These are phyloP conservation scores for Nakazawaea anatomiae DNA, from an alignment of 805 yeast genomes.

Conservation along the genomic window DNA sequence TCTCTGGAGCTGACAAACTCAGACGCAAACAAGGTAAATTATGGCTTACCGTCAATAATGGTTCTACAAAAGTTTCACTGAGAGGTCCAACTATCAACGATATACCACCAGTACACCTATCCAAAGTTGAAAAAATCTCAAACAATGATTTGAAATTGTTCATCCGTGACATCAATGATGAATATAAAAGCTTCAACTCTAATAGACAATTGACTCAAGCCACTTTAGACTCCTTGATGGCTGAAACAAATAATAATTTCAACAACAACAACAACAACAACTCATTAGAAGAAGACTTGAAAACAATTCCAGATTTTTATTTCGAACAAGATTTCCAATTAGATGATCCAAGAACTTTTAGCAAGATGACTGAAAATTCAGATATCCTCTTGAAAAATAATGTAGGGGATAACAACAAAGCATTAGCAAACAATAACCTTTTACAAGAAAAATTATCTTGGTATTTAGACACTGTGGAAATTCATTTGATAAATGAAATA, in stretches of 20 bases:
- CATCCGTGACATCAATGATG: constrained; percentile 33
- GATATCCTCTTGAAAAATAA: constrained; percentile 33
- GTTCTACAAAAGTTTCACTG: constrained; percentile 40
- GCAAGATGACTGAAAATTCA: constrained; percentile 60
- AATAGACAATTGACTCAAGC: constrained; percentile 37
- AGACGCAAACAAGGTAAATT: constrained; percentile 17
- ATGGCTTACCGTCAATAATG: constrained; percentile 21
- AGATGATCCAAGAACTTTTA: constrained; percentile 84
- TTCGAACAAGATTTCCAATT: constrained; percentile 65
- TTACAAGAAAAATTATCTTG: constrained; percentile 76
- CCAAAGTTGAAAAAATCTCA: constrained; percentile 42
- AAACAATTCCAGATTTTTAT: constrained; percentile 63
- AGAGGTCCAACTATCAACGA: constrained; percentile 72
- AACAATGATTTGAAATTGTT: constrained; percentile 39
- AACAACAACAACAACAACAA: constrained; percentile 12
- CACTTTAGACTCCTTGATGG: constrained; percentile 31
- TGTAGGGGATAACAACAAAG: constrained; percentile 25
- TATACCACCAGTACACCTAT: constrained; percentile 73
- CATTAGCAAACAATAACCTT: constrained; percentile 43
- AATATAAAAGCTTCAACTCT: constrained; percentile 37
- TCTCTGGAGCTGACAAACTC: constrained; percentile 49
- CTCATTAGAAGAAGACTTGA: constrained; percentile 20
- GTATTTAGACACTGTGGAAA: constrained; percentile 81
- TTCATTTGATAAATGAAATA: constrained; percentile 74
- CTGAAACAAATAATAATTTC: constrained; percentile 10